Base-by-base conservation (phyloP, 805 yeast genomes). In the Kluyveromyces nonfermentans region DNA sequence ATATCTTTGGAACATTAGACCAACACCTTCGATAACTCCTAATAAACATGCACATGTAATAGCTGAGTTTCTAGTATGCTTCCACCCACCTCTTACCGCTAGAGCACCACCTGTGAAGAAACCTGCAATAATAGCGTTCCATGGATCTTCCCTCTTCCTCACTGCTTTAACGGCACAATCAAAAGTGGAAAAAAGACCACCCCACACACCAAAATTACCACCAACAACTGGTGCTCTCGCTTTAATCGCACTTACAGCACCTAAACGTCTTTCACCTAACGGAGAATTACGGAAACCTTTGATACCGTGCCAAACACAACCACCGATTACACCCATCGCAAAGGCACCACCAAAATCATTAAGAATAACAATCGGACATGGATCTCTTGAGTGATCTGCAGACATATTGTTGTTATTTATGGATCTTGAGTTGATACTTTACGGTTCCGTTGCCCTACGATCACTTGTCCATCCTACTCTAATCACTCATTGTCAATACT, bases 171-270 rank as follows among this genome's bases (percentile, higher is more conserved):
- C 95, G 14, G 89, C 77, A 73, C 98, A 93, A 68, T 93, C 98
- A 62, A 81, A 93, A 12, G 94, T 83, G 30, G 97, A 87, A 63
- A 93, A 93, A 56, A 93, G 72, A 48, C 98, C 98, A 74, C 98
- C 98, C 98, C 98, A 93, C 33, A 86, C 95, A 71, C 98, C 98
- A 60, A 93, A 90, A 68, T 93, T 93, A 61, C 98, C 98, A 53
- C 98, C 98, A 44, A 90, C 88, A 40, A 90, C 96, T 33, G 99
- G 99, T 2, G 97, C 97, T 66, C 98, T 78, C 42, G 96, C 86
- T 63, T 87, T 87, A 55, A 93, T 83, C 33, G 97, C 97, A 35
- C 85, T 73, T 44, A 90, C 62, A 17, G 96, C 85, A 45, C 98
- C 97, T 47, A 77, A 67, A 58, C 95, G 75, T 70, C 98, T 80